Base-by-base conservation (phyloP, 2,329 filamentous ascomycete genomes). In the Alternaria triticimaculans region DNA sequence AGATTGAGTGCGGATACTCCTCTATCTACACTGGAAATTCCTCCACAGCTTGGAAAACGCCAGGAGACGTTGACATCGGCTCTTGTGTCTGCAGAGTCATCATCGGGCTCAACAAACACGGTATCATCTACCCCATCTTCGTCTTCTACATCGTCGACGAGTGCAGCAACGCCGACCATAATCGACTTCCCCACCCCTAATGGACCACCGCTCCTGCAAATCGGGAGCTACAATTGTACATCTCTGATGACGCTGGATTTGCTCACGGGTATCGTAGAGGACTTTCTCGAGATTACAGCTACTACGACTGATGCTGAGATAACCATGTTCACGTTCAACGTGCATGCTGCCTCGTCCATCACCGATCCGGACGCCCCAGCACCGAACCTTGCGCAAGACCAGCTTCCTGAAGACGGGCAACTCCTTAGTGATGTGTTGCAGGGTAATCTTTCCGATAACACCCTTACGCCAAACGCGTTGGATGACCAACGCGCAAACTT, bases 141-240 rank as follows among this genome's bases (percentile, higher is more conserved):
- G 33, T 60, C 15, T 25, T 59, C 46, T 7, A 48, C 65, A 11
- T 58, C 66, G 4, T 56, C 67, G 14, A 44, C 71, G 49, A 69
- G 55, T 43, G 26, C 61, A 59, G 58, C 69, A 11, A 65, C 59
- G 15, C 63, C 70, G 8, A 66, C 67, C 14, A 53, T 74, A 4
- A 53, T 71, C 37, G 68, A 54, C 21, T 70, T 65, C 55, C 72
- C 71, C 1, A 64, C 62, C 12, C 63, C 71, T 68, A 12, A 76
- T 67, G 55, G 68, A 58, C 53, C 66, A 3, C 75, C 79, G 7
- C 61, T 85, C 6, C 76, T 84, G 58, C 73, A 85, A 41, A 78
- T 87, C 44, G 88, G 87, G n/a, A 80, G 80, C 68, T 85, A 79
- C 65, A 76, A 78, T 6, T 91, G 89, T 76, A 86, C 87, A 2